Conservation (phyloP, 441 rosid species). For the Gossypium gossypioides region DNA sequence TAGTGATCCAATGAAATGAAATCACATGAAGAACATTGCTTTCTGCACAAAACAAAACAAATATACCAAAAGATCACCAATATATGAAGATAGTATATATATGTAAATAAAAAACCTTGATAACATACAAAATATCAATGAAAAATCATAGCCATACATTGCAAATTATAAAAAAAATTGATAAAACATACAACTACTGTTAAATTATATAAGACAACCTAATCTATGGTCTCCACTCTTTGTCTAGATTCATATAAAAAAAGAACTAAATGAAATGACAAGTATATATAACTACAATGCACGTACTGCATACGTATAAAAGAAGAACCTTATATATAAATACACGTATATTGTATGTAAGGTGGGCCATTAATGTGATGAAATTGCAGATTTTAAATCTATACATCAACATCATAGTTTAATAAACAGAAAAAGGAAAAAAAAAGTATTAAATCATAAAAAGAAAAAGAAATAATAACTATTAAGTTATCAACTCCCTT, state of each 20-base stretch:
- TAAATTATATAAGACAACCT: background rate
- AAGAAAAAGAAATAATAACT: background rate
- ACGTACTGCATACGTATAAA: background rate
- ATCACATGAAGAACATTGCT: too few relatives aligned
- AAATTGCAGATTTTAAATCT: conserved; percentile 22
- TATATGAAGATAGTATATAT: too few relatives aligned
- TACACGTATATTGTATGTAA: background rate
- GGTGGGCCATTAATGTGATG: conserved; percentile 15
- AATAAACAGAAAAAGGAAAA: background rate
- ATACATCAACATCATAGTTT: conserved; percentile 14
- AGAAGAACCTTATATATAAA: background rate
- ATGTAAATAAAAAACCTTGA: background rate
- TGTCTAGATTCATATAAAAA: conserved; percentile 6
- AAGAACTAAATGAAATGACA: background rate
- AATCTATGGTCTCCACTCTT: background rate
- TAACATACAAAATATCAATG: background rate
- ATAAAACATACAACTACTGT: background rate
- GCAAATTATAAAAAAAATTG: background rate
- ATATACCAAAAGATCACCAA: too few relatives aligned
- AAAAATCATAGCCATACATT: background rate
- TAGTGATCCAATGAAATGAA: too few relatives aligned
- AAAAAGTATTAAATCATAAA: background rate
- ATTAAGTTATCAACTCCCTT: conserved; percentile 3
- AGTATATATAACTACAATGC: conserved; percentile 5
- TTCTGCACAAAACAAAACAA: too few relatives aligned